These are phyloP conservation scores for Cytospora chrysosperma DNA, from an alignment of 2,329 filamentous ascomycete genomes.

Conservation along the genomic window DNA sequence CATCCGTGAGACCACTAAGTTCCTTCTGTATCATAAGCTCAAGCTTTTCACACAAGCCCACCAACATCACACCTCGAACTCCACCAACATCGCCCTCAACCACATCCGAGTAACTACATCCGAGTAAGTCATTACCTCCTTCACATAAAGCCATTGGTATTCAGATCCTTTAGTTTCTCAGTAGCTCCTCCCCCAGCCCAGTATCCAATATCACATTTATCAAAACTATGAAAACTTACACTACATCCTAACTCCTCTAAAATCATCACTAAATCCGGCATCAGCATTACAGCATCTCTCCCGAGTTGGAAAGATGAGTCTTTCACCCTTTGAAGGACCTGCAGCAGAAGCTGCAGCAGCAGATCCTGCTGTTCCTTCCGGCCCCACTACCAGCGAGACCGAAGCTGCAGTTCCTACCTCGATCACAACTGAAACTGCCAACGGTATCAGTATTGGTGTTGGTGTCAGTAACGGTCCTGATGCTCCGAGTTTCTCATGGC, in stretches of 20 bases:
- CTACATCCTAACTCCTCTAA: not conserved
- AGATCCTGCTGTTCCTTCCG: not conserved
- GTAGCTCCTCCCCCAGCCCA: not conserved
- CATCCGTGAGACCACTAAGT: not conserved
- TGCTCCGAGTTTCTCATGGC: constrained; percentile 19
- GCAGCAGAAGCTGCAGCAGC: not conserved
- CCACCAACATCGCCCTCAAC: not conserved
- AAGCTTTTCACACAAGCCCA: not conserved
- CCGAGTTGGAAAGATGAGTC: not conserved
- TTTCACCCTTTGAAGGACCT: not conserved
- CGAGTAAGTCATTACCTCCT: constrained; percentile 2
- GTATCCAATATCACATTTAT: not conserved
- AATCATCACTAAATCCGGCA: not conserved
- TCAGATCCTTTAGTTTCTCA: not conserved
- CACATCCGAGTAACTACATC: constrained; percentile 6
- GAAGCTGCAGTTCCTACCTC: not conserved
- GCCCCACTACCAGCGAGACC: not conserved
- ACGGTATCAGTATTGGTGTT: not conserved
- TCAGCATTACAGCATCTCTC: not conserved
- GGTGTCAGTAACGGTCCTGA: not conserved
- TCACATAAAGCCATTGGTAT: not conserved
- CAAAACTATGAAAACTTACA: not conserved
- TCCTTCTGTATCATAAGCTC: not conserved
- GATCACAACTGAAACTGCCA: not conserved
- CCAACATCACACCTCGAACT: not conserved